phyloP scores from a whole-genome alignment of 139 green algal species.

The Volvox reticuliferus region DNA sequence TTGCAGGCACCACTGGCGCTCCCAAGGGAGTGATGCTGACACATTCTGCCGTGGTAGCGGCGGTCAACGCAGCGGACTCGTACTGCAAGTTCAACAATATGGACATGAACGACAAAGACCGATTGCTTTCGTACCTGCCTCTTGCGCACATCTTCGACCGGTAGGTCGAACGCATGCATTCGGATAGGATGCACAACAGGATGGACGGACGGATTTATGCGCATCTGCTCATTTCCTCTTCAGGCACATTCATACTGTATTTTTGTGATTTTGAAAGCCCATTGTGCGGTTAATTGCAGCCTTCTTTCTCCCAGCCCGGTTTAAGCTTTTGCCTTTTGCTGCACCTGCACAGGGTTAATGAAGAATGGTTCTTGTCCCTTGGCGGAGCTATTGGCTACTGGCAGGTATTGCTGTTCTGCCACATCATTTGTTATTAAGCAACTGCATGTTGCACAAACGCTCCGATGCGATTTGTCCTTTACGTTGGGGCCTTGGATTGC shows the following conservation, averaged over 20 bases:
- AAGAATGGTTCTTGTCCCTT: constrained; percentile 86
- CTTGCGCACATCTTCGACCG: constrained; percentile 93
- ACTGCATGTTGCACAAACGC: too few relatives aligned
- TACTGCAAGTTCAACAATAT: constrained; percentile 53
- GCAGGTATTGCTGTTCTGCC: constrained; percentile 53
- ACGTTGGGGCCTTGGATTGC: too few relatives aligned
- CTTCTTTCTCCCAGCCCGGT: too few relatives aligned
- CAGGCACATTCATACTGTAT: too few relatives aligned
- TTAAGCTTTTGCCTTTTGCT: neutral
- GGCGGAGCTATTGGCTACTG: constrained; percentile 88
- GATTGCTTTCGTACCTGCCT: constrained; percentile 84
- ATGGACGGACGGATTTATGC: too few relatives aligned
- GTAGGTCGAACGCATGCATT: constrained; percentile 23
- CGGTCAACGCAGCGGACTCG: constrained; percentile 54
- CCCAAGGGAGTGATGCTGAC: constrained; percentile 90
- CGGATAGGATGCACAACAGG: too few relatives aligned
- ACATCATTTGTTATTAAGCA: too few relatives aligned
- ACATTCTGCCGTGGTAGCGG: constrained; percentile 75
- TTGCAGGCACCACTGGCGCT: constrained; percentile 67
- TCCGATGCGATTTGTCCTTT: too few relatives aligned
- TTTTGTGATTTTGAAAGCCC: too few relatives aligned
- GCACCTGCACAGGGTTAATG: constrained; percentile 59
- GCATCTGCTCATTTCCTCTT: too few relatives aligned
- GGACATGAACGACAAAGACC: constrained; percentile 61
- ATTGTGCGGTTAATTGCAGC: too few relatives aligned